phyloP scores from a whole-genome alignment of 306 rosid species.

The Amphicarpaea edgeworthii region DNA sequence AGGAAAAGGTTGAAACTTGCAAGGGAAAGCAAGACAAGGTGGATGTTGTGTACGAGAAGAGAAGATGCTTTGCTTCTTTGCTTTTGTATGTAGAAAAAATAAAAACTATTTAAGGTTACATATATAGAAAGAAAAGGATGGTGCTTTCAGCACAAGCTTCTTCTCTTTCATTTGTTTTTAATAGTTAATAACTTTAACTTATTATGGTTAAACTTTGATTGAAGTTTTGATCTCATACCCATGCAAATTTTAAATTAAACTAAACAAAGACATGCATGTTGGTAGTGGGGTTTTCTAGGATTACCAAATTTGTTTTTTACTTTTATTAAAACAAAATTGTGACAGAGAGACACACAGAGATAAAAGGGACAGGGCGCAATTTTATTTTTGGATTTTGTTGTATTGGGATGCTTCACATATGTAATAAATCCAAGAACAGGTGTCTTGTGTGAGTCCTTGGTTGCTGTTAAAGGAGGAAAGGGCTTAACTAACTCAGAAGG shows the following conservation, averaged over 20 bases:
- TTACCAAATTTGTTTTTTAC: slow-evolving; percentile 30
- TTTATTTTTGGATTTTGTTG: slow-evolving; percentile 43
- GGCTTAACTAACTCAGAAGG: slow-evolving; percentile 19
- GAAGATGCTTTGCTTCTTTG: slow-evolving; percentile 79
- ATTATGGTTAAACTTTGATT: slow-evolving; percentile 40
- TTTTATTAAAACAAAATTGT: neutral
- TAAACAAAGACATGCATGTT: slow-evolving; percentile 50
- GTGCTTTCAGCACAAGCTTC: slow-evolving; percentile 78
- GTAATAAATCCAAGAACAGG: slow-evolving; percentile 37
- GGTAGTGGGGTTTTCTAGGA: slow-evolving; percentile 53
- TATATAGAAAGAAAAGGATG: slow-evolving; percentile 38
- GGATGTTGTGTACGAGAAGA: slow-evolving; percentile 40
- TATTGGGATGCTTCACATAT: slow-evolving; percentile 48
- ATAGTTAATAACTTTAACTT: slow-evolving; percentile 10
- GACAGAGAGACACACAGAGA: neutral
- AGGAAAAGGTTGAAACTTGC: slow-evolving; percentile 77
- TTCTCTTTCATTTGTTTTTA: slow-evolving; percentile 27
- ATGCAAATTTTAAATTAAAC: slow-evolving; percentile 53
- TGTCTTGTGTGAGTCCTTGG: slow-evolving; percentile 3
- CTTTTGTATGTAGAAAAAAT: slow-evolving; percentile 47
- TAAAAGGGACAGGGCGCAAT: slow-evolving; percentile 27
- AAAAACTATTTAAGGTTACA: slow-evolving; percentile 38
- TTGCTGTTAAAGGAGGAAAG: slow-evolving; percentile 23
- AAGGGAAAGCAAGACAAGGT: slow-evolving; percentile 66
- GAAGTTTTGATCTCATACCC: slow-evolving; percentile 48